phyloP scores from a whole-genome alignment of 75 land plant genomes.

The Selaginella tamariscina region DNA sequence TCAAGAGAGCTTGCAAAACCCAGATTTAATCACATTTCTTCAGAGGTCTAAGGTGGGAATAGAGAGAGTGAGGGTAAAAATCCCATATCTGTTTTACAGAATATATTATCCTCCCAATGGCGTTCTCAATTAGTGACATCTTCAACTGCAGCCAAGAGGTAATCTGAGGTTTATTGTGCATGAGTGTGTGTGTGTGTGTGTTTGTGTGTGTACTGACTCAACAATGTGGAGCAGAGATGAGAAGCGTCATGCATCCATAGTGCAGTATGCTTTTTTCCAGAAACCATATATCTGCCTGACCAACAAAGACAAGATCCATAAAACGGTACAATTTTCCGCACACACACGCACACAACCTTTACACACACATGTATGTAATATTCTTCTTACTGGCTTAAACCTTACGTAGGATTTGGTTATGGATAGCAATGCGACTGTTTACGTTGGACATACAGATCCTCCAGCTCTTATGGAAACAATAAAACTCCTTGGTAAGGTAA shows the following conservation, averaged over 20 bases:
- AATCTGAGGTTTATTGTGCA: too few relatives aligned
- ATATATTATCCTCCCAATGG: background rate
- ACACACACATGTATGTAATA: too few relatives aligned
- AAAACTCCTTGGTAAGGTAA: background rate
- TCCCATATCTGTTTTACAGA: background rate
- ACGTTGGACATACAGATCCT: background rate
- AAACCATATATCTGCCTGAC: background rate
- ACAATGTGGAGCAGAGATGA: background rate
- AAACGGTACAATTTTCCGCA: too few relatives aligned
- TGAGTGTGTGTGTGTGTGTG: too few relatives aligned
- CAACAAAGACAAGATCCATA: background rate
- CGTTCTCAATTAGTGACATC: background rate
- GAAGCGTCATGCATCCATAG: background rate
- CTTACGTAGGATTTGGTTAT: background rate
- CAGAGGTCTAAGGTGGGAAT: background rate
- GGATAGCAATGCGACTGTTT: background rate
- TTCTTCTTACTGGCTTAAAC: background rate
- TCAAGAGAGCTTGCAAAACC: background rate
- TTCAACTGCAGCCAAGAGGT: background rate
- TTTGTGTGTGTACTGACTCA: too few relatives aligned
- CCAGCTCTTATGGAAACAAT: background rate
- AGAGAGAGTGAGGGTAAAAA: background rate
- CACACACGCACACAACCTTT: too few relatives aligned
- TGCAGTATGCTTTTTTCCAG: background rate
- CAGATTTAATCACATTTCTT: background rate